Conservation (phyloP, 345 rosid genomes). For the Citrus maxima region DNA sequence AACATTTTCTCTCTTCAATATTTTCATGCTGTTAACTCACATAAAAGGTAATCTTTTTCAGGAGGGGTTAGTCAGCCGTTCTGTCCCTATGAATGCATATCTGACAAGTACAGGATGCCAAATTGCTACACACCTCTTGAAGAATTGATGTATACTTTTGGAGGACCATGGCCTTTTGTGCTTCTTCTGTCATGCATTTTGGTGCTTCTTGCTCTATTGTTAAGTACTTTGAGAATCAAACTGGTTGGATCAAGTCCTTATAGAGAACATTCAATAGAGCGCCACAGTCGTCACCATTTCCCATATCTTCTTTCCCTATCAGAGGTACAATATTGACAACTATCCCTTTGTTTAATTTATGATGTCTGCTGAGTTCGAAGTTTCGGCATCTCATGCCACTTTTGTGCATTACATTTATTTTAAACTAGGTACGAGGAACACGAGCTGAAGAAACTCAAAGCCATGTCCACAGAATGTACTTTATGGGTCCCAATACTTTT, state of each 20-base stretch:
- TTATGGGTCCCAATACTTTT: constrained; percentile 95
- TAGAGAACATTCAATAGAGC: constrained; percentile 56
- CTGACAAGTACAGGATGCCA: constrained; percentile 92
- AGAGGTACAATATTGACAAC: constrained; percentile 52
- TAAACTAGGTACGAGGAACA: constrained; percentile 76
- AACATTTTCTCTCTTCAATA: background rate
- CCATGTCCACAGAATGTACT: constrained; percentile 93
- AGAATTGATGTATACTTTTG: constrained; percentile 86
- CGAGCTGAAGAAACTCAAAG: constrained; percentile 93
- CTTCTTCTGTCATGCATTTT: constrained; percentile 64
- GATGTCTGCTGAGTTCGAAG: constrained; percentile 1
- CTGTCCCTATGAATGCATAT: constrained; percentile 90
- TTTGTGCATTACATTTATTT: constrained; percentile 17
- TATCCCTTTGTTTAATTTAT: constrained; percentile 10
- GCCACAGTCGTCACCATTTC: constrained; percentile 58
- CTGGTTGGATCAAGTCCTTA: constrained; percentile 60
- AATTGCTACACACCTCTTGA: constrained; percentile 96
- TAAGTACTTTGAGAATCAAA: constrained; percentile 72
- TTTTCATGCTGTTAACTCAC: constrained; percentile 17
- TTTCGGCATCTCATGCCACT: constrained; percentile 10
- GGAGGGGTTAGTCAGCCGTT: constrained; percentile 68
- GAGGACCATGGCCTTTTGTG: constrained; percentile 87
- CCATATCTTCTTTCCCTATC: constrained; percentile 90
- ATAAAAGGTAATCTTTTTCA: constrained; percentile 35
- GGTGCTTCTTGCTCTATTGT: constrained; percentile 63